Evolutionary conservation across 768 basidiomycete genomes (phyloP).

Genomic region (Vishniacozyma victoriae): DNA sequence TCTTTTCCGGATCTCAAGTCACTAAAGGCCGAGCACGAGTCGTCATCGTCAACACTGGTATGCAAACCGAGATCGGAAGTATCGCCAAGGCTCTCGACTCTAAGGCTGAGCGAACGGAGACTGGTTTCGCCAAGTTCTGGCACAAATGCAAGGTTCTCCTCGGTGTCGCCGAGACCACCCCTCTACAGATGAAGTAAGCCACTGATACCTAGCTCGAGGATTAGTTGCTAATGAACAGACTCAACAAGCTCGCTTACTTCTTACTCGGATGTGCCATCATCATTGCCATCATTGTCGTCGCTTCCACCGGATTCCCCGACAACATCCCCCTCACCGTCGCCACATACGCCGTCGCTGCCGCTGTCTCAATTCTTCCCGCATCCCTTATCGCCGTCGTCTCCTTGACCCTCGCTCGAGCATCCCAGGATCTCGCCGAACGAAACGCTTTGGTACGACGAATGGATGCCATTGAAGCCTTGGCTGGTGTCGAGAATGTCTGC

Average conservation of each 20-base stretch:
- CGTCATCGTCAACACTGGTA: conserved; percentile 53
- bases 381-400: conserved; percentile 55
- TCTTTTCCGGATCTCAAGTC: conserved; percentile 50
- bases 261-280: conserved; percentile 41
- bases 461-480: conserved; percentile 61
- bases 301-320: conserved; percentile 42
- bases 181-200: conserved; percentile 51
- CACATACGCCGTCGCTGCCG: conserved; percentile 48
- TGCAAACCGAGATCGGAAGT: conserved; percentile 54
- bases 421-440: conserved; percentile 53
- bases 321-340: conserved; percentile 45
- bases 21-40: conserved; percentile 55
- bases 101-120: conserved; percentile 39
- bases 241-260: conserved; percentile 48
- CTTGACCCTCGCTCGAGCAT: conserved; percentile 57
- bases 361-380: conserved; percentile 49
- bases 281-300: conserved; percentile 48
- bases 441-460: conserved; percentile 61
- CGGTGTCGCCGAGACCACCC: conserved; percentile 48
- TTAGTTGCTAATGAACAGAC: conserved; percentile 48
- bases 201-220: conserved; percentile 43
- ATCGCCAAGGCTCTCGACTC: conserved; percentile 47
- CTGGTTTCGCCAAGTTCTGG: conserved; percentile 51
- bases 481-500: conserved; percentile 56
- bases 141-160: conserved; percentile 53